phyloP scores from a whole-genome alignment of 2,329 filamentous ascomycete genomes.

The Ascochyta koolunga region DNA sequence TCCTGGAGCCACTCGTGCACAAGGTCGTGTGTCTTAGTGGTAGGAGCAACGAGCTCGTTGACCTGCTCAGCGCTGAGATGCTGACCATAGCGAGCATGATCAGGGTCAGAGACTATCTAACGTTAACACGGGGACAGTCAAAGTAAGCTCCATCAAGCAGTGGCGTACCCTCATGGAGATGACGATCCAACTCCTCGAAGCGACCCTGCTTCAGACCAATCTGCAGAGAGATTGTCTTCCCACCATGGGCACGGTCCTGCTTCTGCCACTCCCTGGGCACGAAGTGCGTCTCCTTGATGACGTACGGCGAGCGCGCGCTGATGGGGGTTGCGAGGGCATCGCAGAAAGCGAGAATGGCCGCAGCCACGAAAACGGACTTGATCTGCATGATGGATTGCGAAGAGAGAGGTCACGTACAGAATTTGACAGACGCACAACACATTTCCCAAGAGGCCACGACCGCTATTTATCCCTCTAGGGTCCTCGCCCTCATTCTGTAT shows the following conservation, averaged over 20 bases:
- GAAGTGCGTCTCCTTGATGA: slow-evolving; percentile 62
- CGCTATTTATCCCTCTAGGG: slow-evolving; percentile 12
- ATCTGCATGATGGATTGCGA: slow-evolving; percentile 28
- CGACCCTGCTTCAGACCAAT: slow-evolving; percentile 65
- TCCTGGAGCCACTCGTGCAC: slow-evolving; percentile 63
- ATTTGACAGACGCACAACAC: slow-evolving; percentile 11
- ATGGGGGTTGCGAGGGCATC: slow-evolving; percentile 46
- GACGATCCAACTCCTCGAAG: slow-evolving; percentile 61
- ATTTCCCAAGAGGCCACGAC: not conserved
- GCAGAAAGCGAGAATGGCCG: slow-evolving; percentile 35
- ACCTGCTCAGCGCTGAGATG: slow-evolving; percentile 61
- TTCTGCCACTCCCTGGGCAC: slow-evolving; percentile 60
- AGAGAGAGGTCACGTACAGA: slow-evolving; percentile 7
- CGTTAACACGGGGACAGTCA: not conserved
- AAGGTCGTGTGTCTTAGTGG: slow-evolving; percentile 57
- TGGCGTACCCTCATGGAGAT: slow-evolving; percentile 57
- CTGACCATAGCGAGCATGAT: slow-evolving; percentile 60
- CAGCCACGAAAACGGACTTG: slow-evolving; percentile 32
- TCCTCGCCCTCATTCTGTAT: not conserved
- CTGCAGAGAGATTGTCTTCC: slow-evolving; percentile 59
- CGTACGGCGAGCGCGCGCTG: slow-evolving; percentile 51
- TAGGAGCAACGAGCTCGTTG: slow-evolving; percentile 60
- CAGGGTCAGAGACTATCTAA: slow-evolving; percentile 46
- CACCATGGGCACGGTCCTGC: slow-evolving; percentile 54
- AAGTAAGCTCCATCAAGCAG: not conserved